A percentile compares a stretch with the other conserved stretches of the same genome.
Conservation (phyloP, 2,329 filamentous ascomycete species). For the Sporothrix phasma region DNA sequence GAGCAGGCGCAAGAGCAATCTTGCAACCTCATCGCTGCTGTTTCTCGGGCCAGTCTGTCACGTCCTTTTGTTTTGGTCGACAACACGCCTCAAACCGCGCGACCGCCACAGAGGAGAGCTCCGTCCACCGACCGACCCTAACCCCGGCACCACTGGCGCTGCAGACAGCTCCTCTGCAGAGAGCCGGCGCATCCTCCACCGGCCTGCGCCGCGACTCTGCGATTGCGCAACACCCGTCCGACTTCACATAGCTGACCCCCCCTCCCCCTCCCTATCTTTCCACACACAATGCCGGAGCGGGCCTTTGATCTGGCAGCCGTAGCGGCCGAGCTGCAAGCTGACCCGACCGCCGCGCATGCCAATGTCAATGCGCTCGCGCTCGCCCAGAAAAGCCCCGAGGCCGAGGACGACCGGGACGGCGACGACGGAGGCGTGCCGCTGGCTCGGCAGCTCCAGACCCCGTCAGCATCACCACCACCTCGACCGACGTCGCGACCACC, state of each 20-base stretch:
- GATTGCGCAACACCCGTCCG: too few species aligned
- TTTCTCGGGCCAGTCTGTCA: too few species aligned
- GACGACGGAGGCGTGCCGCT: constrained; percentile 5
- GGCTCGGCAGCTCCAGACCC: not conserved
- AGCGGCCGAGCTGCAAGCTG: constrained; percentile 1
- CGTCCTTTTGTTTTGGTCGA: not conserved
- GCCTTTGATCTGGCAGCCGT: not conserved
- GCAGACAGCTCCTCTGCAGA: constrained; percentile 1
- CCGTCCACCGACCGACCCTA: not conserved
- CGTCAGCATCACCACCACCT: not conserved
- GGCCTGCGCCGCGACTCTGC: too few species aligned
- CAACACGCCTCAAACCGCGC: too few species aligned
- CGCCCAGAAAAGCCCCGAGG: not conserved
- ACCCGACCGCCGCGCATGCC: not conserved
- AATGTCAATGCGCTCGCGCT: too few species aligned
- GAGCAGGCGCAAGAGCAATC: not conserved
- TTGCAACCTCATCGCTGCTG: too few species aligned
- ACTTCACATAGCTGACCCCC: too few species aligned
- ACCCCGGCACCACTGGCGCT: not conserved
- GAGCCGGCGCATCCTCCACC: not conserved
- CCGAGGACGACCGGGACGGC: not conserved
- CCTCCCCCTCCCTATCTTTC: not conserved
- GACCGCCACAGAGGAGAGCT: too few species aligned
- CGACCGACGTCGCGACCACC: not conserved
- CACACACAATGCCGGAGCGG: constrained; percentile 6